A percentile compares a stretch with the other conserved stretches of the same genome.
These are phyloP conservation scores for Cenchrus americanus DNA, from an alignment of 176 grass and related monocot species.

Conservation along the genomic window DNA sequence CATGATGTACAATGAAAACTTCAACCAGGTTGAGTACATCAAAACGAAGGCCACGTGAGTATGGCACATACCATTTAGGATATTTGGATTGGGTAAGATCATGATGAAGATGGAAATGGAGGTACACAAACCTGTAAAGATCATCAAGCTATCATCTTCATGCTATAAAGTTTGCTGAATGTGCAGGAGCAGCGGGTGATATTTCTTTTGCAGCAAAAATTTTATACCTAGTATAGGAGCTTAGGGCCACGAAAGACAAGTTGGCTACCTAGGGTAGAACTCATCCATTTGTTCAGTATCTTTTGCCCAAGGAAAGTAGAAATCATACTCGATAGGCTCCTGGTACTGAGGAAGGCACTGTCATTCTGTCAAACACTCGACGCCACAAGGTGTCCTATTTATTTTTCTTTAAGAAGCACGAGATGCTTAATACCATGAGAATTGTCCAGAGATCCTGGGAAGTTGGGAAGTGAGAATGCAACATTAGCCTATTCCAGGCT, in stretches of 20 bases:
- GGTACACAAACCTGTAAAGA: background rate
- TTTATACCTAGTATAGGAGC: background rate
- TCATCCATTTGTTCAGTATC: background rate
- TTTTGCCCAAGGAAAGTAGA: background rate
- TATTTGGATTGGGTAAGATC: background rate
- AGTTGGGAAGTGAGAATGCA: background rate
- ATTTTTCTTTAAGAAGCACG: background rate
- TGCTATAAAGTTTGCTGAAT: background rate
- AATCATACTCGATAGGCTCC: background rate
- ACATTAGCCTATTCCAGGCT: background rate
- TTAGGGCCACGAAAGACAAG: background rate
- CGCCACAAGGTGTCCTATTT: conserved; percentile 3
- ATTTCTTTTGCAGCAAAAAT: background rate
- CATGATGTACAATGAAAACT: conserved; percentile 72
- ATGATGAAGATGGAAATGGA: background rate
- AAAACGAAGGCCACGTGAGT: conserved; percentile 60
- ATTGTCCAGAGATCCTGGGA: background rate
- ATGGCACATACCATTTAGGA: background rate
- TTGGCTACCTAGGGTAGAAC: conserved; percentile 7
- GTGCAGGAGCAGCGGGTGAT: background rate
- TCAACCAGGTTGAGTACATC: conserved; percentile 57
- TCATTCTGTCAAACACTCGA: background rate
- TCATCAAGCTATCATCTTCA: background rate
- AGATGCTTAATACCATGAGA: background rate
- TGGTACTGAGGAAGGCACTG: background rate